Percentiles rank a stretch among this genome's conserved stretches.
Evolutionary conservation across 1,284 basidiomycete species (phyloP).

Genomic region (Vanrija humicola): DNA sequence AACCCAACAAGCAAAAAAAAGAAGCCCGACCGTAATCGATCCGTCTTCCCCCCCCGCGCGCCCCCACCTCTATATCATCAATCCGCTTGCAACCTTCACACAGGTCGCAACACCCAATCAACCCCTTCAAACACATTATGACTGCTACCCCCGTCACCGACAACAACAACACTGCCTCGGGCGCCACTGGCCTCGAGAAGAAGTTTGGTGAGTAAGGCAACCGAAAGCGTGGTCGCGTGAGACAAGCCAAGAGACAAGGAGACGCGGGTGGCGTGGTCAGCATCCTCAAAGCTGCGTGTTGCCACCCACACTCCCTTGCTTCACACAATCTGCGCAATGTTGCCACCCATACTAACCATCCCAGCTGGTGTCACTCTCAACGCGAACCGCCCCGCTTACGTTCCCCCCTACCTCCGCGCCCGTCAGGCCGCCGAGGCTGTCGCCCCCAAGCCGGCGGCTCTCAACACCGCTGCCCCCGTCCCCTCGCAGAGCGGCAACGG

Average conservation of each 20-base stretch:
- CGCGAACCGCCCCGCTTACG: slow-evolving; percentile 72
- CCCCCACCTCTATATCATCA: not conserved
- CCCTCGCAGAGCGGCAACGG: slow-evolving; percentile 25
- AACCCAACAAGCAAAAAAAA: too few relatives aligned
- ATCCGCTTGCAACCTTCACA: not conserved
- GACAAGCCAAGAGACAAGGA: not conserved
- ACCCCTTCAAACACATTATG: slow-evolving; percentile 29
- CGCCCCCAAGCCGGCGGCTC: slow-evolving; percentile 5
- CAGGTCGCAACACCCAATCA: slow-evolving; percentile 6
- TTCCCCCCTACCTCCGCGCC: slow-evolving; percentile 80
- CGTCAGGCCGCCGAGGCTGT: slow-evolving; percentile 39
- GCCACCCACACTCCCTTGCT: not conserved
- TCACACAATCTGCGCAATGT: not conserved
- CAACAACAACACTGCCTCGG: slow-evolving; percentile 51
- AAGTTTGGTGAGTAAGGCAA: slow-evolving; percentile 63
- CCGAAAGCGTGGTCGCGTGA: slow-evolving; percentile 12
- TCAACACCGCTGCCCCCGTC: slow-evolving; percentile 21
- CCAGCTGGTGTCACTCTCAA: slow-evolving; percentile 47
- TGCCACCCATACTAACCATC: slow-evolving; percentile 1
- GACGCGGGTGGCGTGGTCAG: not conserved
- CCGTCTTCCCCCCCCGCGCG: slow-evolving; percentile 2
- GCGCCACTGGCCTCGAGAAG: slow-evolving; percentile 69
- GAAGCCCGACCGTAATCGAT: too few relatives aligned
- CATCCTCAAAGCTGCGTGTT: not conserved
- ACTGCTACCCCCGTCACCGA: slow-evolving; percentile 31